A percentile compares a stretch with the other conserved stretches of the same genome.
Conservation (phyloP, 331 rosid species). For the Telfairia occidentalis region DNA sequence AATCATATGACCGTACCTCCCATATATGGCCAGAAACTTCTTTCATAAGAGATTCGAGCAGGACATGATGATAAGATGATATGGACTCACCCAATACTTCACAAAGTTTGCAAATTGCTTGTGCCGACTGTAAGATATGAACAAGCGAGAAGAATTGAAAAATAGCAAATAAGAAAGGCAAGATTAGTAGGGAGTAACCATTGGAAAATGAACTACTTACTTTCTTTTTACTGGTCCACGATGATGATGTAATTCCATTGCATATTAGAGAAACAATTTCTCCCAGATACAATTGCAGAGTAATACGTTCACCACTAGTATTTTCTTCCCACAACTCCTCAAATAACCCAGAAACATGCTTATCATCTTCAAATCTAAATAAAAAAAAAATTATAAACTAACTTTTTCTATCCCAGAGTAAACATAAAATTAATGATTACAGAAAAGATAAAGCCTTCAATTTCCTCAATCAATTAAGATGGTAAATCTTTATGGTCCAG, state of each 20-base stretch:
- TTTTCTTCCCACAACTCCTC: conserved; percentile 98
- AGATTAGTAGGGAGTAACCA: not conserved
- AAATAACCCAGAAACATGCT: conserved; percentile 52
- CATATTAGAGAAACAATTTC: conserved; percentile 76
- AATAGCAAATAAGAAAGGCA: not conserved
- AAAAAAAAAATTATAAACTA: not conserved
- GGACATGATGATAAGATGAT: conserved; percentile 49
- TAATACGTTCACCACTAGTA: conserved; percentile 76
- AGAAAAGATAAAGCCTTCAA: not conserved
- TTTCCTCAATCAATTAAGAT: not conserved
- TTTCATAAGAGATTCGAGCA: conserved; percentile 71
- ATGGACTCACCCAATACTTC: conserved; percentile 90
- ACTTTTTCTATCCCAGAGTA: conserved; percentile 6
- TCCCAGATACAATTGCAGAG: conserved; percentile 66
- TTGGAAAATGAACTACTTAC: conserved; percentile 28
- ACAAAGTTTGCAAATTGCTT: conserved; percentile 73
- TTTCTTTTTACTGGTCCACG: conserved; percentile 80
- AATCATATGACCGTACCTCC: conserved; percentile 48
- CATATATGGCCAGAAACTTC: conserved; percentile 92
- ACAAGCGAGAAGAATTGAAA: conserved; percentile 18
- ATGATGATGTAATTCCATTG: conserved; percentile 64
- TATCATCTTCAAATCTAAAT: conserved; percentile 80
- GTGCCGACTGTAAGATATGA: conserved; percentile 59
- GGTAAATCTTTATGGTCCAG: not conserved
- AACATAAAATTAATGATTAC: not conserved